A percentile compares a stretch with the other conserved stretches of the same genome.
Evolutionary conservation across 768 basidiomycete genomes (phyloP).

Genomic region (Trametes sanguinea): DNA sequence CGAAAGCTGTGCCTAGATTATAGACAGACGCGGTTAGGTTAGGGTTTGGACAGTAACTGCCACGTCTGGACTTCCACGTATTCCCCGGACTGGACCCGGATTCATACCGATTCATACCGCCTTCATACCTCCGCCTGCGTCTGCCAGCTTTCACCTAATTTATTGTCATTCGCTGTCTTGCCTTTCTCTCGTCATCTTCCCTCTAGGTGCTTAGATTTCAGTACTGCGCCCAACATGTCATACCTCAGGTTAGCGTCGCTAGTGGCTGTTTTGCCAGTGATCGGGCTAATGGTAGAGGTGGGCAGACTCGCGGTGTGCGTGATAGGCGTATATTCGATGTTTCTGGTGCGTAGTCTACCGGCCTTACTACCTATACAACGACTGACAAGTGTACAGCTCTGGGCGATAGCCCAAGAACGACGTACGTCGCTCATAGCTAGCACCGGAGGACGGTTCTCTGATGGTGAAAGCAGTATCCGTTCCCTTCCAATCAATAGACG

Average conservation of each 20-base stretch:
- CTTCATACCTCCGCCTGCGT: background rate
- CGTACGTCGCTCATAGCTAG: conserved; percentile 46
- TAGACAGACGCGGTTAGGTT: conserved; percentile 9
- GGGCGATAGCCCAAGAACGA: conserved; percentile 95
- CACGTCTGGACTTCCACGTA: conserved; percentile 14
- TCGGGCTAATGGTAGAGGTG: background rate
- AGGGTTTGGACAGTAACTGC: conserved; percentile 8
- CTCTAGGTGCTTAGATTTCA: background rate
- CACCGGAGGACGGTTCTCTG: conserved; percentile 5
- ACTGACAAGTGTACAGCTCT: conserved; percentile 52
- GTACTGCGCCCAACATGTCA: conserved; percentile 4
- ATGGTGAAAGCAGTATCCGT: conserved; percentile 62
- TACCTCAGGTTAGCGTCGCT: conserved; percentile 11
- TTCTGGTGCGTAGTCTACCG: conserved; percentile 57
- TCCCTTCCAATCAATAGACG: conserved; percentile 74
- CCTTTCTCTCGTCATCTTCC: background rate
- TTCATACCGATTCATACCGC: too few species aligned
- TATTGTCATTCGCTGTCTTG: conserved; percentile 14
- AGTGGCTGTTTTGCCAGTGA: background rate
- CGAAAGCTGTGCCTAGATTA: conserved; percentile 9
- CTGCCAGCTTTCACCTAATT: conserved; percentile 15
- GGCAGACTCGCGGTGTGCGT: conserved; percentile 66
- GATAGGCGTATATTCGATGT: conserved; percentile 90
- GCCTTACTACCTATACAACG: background rate
- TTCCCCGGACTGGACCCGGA: conserved; percentile 13